Evolutionary conservation across 768 basidiomycete genomes (phyloP), one percentile per base, ranked within the genome.

Genomic region (Wakefieldia striispora): DNA sequence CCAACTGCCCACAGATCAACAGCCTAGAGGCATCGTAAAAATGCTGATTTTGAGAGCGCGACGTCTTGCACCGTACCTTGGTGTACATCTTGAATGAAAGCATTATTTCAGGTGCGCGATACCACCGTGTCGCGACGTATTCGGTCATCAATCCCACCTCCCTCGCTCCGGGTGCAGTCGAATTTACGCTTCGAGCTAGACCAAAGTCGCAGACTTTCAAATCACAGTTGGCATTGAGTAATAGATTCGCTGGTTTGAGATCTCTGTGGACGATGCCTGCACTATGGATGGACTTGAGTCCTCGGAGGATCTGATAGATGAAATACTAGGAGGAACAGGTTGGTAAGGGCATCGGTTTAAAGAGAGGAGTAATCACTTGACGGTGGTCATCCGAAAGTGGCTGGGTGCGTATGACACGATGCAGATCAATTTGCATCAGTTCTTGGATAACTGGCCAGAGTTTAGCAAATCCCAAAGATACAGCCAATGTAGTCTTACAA

Each of bases 101-200:
- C 92, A 95, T 95, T 64, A 95, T 92, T 68, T 95, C 93, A 0
- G 91, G 91, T 0, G 93, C 92, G 41, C 91, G 82, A 66, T 94
- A 95, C 92, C 91, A 95, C 46, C 92, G 73, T 45, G 93, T 95
- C 2, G 92, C 91, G 45, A 95, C 92, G 60, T 91, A 91, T 71
- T 88, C 86, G 20, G 84, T 86, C 85, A 86, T 85, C 51, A 84
- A 63, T 3, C 84, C 84, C 20, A 75, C 72, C 59, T 86, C 85
- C 65, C 83, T 84, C 17, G 79, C 79, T 26, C 74, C 75, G 4
- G 75, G 63, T 9, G 76, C 69, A 37, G 67, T 68, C 44, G 77
- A 78, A 61, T 82, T 78, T 40, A 84, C 76, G 55, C 78, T 83
- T 39, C 88, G 71, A 11, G 90, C 88, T 21, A 92, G 74, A 45